Percentiles rank a stretch among this genome's conserved stretches.
Evolutionary conservation across 352 stramenopile genomes (phyloP).

Genomic region (Blastocystis sp.): DNA sequence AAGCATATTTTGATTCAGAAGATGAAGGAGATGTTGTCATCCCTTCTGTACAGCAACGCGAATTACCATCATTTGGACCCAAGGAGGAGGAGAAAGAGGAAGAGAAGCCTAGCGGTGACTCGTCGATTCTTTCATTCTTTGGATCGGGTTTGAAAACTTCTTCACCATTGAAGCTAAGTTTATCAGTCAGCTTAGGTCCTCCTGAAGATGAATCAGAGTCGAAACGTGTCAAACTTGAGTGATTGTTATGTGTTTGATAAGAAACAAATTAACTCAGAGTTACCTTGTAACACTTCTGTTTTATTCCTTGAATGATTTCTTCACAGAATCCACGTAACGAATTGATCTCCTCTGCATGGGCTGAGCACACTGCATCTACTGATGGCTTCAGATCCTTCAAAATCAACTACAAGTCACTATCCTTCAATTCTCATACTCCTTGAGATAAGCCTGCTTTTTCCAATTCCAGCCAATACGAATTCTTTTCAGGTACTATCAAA

Average conservation of each 20-base stretch:
- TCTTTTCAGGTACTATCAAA: background rate
- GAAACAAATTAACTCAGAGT: background rate
- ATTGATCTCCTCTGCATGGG: background rate
- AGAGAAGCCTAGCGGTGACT: too few species aligned
- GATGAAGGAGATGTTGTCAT: background rate
- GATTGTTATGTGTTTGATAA: background rate
- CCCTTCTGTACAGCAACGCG: background rate
- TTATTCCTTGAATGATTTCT: background rate
- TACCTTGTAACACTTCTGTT: background rate
- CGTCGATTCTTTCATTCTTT: slow-evolving; percentile 30
- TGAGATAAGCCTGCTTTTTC: background rate
- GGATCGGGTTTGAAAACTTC: background rate
- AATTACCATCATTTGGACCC: background rate
- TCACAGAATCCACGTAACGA: background rate
- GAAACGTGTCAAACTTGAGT: background rate
- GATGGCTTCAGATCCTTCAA: background rate
- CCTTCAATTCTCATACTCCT: background rate
- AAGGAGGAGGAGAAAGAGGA: background rate
- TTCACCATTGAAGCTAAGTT: background rate
- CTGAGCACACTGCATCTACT: background rate
- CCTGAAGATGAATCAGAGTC: background rate
- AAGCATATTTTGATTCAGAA: slow-evolving; percentile 7
- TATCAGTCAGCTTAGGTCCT: background rate
- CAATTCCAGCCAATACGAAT: background rate
- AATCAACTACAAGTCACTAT: background rate